These are phyloP conservation scores for Aethionema arabicum DNA, from an alignment of 345 rosid genomes.

Conservation along the genomic window DNA sequence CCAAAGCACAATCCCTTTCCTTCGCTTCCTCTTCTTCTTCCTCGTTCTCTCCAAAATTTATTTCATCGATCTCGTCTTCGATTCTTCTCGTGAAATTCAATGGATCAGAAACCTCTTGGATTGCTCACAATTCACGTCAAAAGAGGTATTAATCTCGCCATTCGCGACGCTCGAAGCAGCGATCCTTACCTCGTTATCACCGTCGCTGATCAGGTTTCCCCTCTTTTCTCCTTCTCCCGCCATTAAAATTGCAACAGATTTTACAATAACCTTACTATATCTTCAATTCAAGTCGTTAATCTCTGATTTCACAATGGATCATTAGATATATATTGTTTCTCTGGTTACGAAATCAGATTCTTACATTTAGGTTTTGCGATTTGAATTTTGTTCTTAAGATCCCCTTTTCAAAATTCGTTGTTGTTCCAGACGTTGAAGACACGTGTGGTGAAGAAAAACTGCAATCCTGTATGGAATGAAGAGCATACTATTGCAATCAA, in stretches of 20 bases:
- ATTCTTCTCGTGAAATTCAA: not conserved
- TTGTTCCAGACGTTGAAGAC: constrained; percentile 68
- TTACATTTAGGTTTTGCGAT: too few relatives aligned
- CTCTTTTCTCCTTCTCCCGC: not conserved
- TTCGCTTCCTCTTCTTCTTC: not conserved
- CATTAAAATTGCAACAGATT: too few relatives aligned
- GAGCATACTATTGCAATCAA: constrained; percentile 67
- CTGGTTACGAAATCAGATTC: too few relatives aligned
- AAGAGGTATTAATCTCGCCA: constrained; percentile 49
- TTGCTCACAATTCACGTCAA: constrained; percentile 47
- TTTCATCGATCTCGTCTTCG: not conserved
- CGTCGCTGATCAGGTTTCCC: constrained; percentile 46
- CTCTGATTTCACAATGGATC: too few relatives aligned
- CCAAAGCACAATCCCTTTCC: constrained; percentile 1
- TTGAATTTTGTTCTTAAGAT: too few relatives aligned
- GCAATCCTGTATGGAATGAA: constrained; percentile 89
- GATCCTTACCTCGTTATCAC: constrained; percentile 57
- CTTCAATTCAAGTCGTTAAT: too few relatives aligned
- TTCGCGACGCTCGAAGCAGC: constrained; percentile 50
- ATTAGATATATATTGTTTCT: too few relatives aligned
- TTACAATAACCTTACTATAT: too few relatives aligned
- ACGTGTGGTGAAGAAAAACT: constrained; percentile 56
- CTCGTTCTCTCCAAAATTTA: constrained; percentile 9
- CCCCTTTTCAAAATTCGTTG: too few relatives aligned
- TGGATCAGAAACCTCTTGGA: constrained; percentile 48